These are phyloP conservation scores for Fusarium tjaetaba DNA, from an alignment of 2,329 filamentous ascomycete species.

Conservation along the genomic window DNA sequence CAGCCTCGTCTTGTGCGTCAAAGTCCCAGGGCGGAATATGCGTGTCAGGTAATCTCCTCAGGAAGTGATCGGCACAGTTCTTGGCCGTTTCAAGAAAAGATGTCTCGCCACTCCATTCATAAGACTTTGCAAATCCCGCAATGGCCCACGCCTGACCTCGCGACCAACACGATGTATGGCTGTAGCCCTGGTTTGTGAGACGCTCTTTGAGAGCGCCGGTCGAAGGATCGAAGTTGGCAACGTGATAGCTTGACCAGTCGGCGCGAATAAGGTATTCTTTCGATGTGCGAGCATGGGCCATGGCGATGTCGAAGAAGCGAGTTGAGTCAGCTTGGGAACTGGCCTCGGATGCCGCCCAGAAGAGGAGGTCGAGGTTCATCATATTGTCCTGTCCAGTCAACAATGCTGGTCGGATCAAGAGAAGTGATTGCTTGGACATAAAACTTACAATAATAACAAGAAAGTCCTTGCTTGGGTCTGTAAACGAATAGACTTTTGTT, in stretches of 20 bases:
- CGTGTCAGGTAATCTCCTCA: conserved; percentile 41
- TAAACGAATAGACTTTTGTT: conserved; percentile 52
- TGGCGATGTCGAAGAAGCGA: conserved; percentile 47
- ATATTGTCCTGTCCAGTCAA: conserved; percentile 48
- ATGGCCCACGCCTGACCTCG: conserved; percentile 62
- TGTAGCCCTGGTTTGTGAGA: conserved; percentile 60
- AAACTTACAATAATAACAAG: conserved; percentile 53
- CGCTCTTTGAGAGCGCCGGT: conserved; percentile 52
- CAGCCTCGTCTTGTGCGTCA: background rate
- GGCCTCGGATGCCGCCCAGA: conserved; percentile 48
- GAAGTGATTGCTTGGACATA: accelerated
- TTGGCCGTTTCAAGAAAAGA: conserved; percentile 55
- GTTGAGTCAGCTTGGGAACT: background rate
- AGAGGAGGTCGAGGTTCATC: conserved; percentile 56
- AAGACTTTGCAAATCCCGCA: conserved; percentile 57
- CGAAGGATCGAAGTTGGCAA: conserved; percentile 57
- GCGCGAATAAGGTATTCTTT: conserved; percentile 52
- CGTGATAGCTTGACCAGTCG: conserved; percentile 53
- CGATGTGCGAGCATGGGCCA: conserved; percentile 52
- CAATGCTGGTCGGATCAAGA: no score
- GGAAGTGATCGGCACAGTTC: conserved; percentile 57
- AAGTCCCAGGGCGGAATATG: conserved; percentile 60
- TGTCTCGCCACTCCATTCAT: conserved; percentile 55
- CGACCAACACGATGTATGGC: conserved; percentile 56
- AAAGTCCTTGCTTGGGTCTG: conserved; percentile 49